Evolutionary conservation across 441 rosid species (phyloP), one percentile per base, ranked within the genome.

Genomic region (Populus hybrid): DNA sequence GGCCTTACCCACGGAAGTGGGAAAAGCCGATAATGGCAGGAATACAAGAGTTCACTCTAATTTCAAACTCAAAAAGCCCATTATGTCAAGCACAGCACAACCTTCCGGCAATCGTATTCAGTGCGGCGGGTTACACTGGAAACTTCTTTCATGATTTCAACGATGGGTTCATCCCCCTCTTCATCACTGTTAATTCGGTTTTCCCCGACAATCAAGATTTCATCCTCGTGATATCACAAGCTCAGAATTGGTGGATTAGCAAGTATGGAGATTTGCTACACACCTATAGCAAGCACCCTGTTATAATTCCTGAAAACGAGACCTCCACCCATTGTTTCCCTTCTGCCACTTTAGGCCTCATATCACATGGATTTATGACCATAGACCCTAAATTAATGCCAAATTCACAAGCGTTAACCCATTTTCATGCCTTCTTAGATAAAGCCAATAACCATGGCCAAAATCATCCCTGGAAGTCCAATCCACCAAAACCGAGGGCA

Each of bases 111-210:
- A 45, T 88, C 5, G 89, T 86, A 36, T 90, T 90, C 81, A 86
- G 89, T 71, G 84, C 87, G 6, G 91, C 87, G 33, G 94, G 95
- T 63, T 89, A 86, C 86, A 88, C 93, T 6, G 94, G 94, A 24
- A 91, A 81, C 83, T 79, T 90, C 63, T 89, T 84, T 80, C 94
- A 88, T 59, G 97, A 89, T 16, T 90, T 92, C 81, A 84, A 74
- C 59, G 97, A 92, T 29, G 90, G 89, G 10, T 78, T 90, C 77
- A 77, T 93, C 59, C 92, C 94, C 4, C 90, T 92, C 72, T 90
- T 88, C 76, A 84, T 89, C 87, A 92, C 94, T 59, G 81, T 83
- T 14, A 78, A 81, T 4, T 61, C 89, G 1, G 10, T 88, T 3
- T 83, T 77, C 69, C 84, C 82, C 0, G 40, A 80, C 31, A 69